Base-by-base conservation (phyloP, 2,329 filamentous ascomycete species). In the Lachnellula cervina region DNA sequence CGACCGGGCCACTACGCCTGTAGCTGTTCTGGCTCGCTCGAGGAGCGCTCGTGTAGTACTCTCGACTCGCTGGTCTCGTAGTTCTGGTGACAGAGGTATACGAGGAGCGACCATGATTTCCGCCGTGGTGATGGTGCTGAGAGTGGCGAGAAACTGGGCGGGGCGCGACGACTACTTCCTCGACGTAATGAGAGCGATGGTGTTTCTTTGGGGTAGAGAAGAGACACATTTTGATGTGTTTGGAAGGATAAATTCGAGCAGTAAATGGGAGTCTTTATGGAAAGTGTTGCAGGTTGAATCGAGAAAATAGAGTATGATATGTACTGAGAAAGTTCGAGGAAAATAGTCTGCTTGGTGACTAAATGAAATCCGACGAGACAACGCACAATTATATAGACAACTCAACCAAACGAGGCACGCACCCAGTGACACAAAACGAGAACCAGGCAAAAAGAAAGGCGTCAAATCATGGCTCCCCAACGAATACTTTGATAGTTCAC, bases 91-190 rank as follows among this genome's bases (percentile, higher is more conserved):
- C 63, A 23, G 62, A 61, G 6, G 61, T 63, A 42, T 66, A 66
- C 11, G 65, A 67, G 0, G 63, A 48, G 53, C 65, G 19, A 21
- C 58, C 57, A 37, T 60, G 44, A 42, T 56, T 51, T 14, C 52
- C 46, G 35, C 58, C 51, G 21, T 59, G 55, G 32, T 62, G 60
- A n/a, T 54, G 55, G 37, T 60, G 60, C 28, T 64, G 59, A 21
- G 60, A 61, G 43, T 60, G 60, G 40, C 63, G 35, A 5, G 65
- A 66, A 13, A 64, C 65, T 1, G 65, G 64, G 25, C 65, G 59
- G 47, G 62, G 62, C 4, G 65, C 61, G 14, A 67, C 54, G 49
- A 64, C 59, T 42, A 66, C 62, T 58, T 65, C 63, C 56, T 67
- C 65, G 32, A 62, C 59, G 45, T 64, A 64, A 25, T 49, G 59